These are phyloP conservation scores for Fraxinus ornus DNA, from an alignment of 305 asterid species.

Conservation along the genomic window DNA sequence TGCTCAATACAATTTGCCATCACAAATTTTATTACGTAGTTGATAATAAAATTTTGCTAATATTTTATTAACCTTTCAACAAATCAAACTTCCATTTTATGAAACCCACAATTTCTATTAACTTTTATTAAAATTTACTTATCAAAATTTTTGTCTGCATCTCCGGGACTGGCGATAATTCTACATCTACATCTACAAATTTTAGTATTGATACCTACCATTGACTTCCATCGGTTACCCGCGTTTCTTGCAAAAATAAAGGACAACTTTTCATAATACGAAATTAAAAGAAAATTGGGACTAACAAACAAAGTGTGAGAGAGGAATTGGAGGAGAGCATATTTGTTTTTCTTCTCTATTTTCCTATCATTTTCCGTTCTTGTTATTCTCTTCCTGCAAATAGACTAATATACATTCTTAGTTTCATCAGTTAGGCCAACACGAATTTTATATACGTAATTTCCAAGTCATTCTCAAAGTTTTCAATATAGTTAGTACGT, in stretches of 20 bases:
- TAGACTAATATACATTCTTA: background rate
- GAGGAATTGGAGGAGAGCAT: constrained; percentile 20
- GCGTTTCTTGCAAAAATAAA: constrained; percentile 26
- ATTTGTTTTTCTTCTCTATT: constrained; percentile 16
- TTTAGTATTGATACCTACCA: background rate
- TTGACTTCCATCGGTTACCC: constrained; percentile 19
- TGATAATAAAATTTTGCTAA: no score
- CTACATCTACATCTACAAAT: background rate
- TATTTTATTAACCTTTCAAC: no score
- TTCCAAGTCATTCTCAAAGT: background rate
- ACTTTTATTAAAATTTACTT: no score
- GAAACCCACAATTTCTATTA: no score
- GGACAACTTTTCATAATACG: constrained; percentile 18
- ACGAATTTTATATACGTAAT: background rate
- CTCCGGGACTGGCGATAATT: background rate
- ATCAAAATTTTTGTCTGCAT: background rate
- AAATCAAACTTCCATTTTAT: no score
- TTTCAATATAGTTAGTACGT: background rate
- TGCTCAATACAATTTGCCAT: no score
- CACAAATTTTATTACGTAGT: no score
- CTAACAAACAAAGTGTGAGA: background rate
- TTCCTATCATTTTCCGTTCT: background rate
- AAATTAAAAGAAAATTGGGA: constrained; percentile 9
- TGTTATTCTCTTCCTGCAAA: background rate
- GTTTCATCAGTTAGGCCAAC: background rate